Base-by-base conservation (phyloP, 2,329 filamentous ascomycete species). In the Malbranchea cinnamomea region DNA sequence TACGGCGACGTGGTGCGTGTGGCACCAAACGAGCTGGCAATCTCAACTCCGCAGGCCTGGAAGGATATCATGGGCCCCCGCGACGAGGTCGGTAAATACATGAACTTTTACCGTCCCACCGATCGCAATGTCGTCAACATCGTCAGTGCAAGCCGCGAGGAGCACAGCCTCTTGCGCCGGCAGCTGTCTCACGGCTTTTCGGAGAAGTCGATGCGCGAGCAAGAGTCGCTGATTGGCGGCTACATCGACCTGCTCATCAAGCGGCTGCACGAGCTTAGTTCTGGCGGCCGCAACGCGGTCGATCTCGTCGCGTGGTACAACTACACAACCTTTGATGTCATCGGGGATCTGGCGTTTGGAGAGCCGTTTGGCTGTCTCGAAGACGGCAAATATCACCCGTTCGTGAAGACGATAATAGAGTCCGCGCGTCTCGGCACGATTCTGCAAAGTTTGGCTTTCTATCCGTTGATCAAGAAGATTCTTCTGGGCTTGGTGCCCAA, bases 181-280 rank as follows among this genome's bases (percentile, higher is more conserved):
- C 30, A 46, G 2, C 33, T 62, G 6, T 31, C 45, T 4, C 50
- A 52, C 32, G 56, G 52, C 0, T 62, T 62, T 33, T 57, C 54
- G 0, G 53, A 57, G 23, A 49, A 49, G 26, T 52, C 53, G 1
- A 33, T 63, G 7, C 39, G 41, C 8, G 46, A 49, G 8, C 58
- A 57, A 32, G 56, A 54, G 31, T 38, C 40, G 1, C 26, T 54
- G 2, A 38, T 60, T 4, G 40, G 42, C 11, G 12, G 19, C 5
- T 53, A 54, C 34, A 32, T 54, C 9, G 43, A 55, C 23, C 35
- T 47, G 1, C 32, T 57, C 2, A 46, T 56, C 7, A 23, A 41
- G 18, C 38, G 42, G 8, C 21, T 55, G 8, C 26, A 34, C 8
- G 42, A 45, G 29, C n/a, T 17, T 14, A 2, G 22, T 36, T 25